A percentile compares a stretch with the other conserved stretches of the same genome.
Evolutionary conservation across 2,329 filamentous ascomycete genomes (phyloP).

Genomic region (Zelopaecilomyces penicillatus): DNA sequence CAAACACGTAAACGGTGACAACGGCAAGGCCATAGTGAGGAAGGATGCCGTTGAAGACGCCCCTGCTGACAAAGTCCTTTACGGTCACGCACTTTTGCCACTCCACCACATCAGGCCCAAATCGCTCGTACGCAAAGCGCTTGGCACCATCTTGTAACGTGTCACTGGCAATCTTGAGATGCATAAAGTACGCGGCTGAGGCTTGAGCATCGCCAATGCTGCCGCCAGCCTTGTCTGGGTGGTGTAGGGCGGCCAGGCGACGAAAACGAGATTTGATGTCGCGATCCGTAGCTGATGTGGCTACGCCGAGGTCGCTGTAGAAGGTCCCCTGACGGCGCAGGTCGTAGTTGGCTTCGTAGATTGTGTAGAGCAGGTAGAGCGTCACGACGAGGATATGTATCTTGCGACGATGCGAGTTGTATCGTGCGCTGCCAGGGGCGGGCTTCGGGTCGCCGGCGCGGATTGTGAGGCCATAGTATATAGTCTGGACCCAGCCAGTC

Average conservation of each 20-base stretch:
- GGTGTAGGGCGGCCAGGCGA: conserved; percentile 59
- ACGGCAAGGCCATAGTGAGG: conserved; percentile 55
- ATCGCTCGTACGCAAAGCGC: conserved; percentile 83
- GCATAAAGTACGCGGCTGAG: conserved; percentile 56
- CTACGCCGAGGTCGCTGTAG: conserved; percentile 68
- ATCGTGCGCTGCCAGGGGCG: conserved; percentile 58
- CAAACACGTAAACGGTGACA: conserved; percentile 50
- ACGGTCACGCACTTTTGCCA: conserved; percentile 62
- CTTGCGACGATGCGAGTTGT: conserved; percentile 64
- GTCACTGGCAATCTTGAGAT: conserved; percentile 76
- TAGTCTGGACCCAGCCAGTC: conserved; percentile 65
- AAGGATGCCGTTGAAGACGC: conserved; percentile 47
- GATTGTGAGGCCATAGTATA: conserved; percentile 83
- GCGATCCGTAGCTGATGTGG: conserved; percentile 59
- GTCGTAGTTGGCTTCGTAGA: conserved; percentile 84
- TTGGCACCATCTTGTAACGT: conserved; percentile 67
- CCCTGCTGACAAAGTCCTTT: conserved; percentile 63
- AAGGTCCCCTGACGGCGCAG: conserved; percentile 64
- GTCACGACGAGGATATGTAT: conserved; percentile 79
- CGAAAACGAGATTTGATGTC: conserved; percentile 81
- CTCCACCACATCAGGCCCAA: conserved; percentile 62
- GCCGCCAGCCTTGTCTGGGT: conserved; percentile 72
- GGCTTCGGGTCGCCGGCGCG: conserved; percentile 81
- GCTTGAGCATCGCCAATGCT: conserved; percentile 18
- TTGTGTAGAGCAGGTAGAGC: conserved; percentile 79